A percentile compares a stretch with the other conserved stretches of the same genome.
Conservation (phyloP, 1,284 basidiomycete genomes). For the Irpex sp. region DNA sequence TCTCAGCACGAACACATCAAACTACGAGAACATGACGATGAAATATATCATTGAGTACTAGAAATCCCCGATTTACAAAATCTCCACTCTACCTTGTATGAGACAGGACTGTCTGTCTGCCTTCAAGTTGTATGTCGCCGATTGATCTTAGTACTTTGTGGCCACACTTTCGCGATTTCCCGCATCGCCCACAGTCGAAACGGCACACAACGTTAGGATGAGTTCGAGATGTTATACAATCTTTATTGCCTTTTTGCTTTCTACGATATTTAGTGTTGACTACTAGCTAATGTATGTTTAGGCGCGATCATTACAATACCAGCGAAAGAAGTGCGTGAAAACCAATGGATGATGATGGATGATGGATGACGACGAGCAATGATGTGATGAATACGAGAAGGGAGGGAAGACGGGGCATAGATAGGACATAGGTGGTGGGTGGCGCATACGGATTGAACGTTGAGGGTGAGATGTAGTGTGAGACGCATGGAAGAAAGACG, state of each 20-base stretch:
- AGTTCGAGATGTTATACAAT: not conserved
- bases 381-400: not conserved
- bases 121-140: no score
- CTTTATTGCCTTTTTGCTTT: conserved; percentile 1
- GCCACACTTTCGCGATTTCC: no score
- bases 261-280: not conserved
- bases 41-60: no score
- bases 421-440: not conserved
- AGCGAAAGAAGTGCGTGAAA: not conserved
- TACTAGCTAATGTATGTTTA: not conserved
- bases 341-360: not conserved
- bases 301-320: no score
- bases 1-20: no score
- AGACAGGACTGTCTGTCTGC: no score
- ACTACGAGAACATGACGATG: no score
- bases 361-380: not conserved
- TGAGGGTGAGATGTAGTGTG: not conserved
- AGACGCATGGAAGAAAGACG: no score
- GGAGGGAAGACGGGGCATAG: not conserved
- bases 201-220: not conserved
- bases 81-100: no score
- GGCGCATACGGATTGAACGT: not conserved
- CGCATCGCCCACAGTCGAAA: no score
- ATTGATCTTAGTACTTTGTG: no score
- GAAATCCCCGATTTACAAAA: no score